A percentile compares a stretch with the other conserved stretches of the same genome.
Evolutionary conservation across 805 yeast genomes (phyloP).

Genomic region (Candida sonorensis): DNA sequence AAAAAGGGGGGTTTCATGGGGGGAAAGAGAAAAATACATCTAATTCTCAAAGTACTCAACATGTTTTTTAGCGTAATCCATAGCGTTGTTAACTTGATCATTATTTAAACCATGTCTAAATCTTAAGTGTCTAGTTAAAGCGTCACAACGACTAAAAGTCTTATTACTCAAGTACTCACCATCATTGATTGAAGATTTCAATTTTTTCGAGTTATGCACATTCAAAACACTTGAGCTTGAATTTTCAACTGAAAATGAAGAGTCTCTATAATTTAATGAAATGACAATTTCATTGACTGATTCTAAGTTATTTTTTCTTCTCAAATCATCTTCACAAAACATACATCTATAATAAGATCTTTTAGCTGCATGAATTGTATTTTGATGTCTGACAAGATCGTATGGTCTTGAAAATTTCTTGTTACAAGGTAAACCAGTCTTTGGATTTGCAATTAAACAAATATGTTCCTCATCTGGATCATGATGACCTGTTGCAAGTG

Average conservation of each 20-base stretch:
- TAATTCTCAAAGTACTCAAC: slow-evolving; percentile 48
- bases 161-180: slow-evolving; percentile 34
- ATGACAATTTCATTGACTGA: slow-evolving; percentile 40
- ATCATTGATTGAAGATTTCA: slow-evolving; percentile 18
- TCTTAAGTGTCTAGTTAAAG: slow-evolving; percentile 86
- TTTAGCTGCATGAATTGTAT: slow-evolving; percentile 87
- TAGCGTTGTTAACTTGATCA: slow-evolving; percentile 59
- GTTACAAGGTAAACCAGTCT: slow-evolving; percentile 57
- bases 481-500: slow-evolving; percentile 4
- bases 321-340: slow-evolving; percentile 70
- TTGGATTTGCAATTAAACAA: slow-evolving; percentile 53
- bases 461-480: slow-evolving; percentile 35
- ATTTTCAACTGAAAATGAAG: slow-evolving; percentile 23
- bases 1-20: too few species aligned
- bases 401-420: slow-evolving; percentile 90
- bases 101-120: slow-evolving; percentile 78
- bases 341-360: slow-evolving; percentile 82
- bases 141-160: slow-evolving; percentile 91
- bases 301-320: slow-evolving; percentile 33
- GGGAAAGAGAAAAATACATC: neutral
- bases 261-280: slow-evolving; percentile 19
- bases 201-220: slow-evolving; percentile 33
- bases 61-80: slow-evolving; percentile 69
- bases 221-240: slow-evolving; percentile 24
- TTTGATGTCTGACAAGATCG: slow-evolving; percentile 91